Conservation (phyloP, 768 basidiomycete genomes). For the Sporobolomyces phaffii region DNA sequence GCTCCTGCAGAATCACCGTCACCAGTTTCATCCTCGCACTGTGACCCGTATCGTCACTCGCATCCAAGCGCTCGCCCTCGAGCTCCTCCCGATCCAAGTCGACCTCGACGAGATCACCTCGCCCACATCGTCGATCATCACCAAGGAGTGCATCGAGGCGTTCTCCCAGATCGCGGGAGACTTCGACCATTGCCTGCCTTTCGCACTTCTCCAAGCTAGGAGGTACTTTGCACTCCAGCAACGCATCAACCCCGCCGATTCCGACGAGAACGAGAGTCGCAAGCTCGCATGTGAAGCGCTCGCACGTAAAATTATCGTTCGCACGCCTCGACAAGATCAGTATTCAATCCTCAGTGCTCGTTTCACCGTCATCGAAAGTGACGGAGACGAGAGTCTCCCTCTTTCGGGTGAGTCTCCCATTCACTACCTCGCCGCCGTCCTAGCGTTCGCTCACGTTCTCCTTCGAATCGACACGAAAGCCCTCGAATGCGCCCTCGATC, state of each 20-base stretch:
- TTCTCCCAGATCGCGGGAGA: slow-evolving; percentile 38
- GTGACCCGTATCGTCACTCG: slow-evolving; percentile 23
- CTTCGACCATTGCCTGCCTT: slow-evolving; percentile 39
- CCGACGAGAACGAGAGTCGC: slow-evolving; percentile 40
- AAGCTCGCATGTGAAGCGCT: slow-evolving; percentile 35
- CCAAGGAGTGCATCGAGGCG: slow-evolving; percentile 34
- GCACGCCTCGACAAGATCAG: slow-evolving; percentile 27
- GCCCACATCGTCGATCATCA: slow-evolving; percentile 38
- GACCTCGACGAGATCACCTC: slow-evolving; percentile 21
- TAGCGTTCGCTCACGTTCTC: too few relatives aligned
- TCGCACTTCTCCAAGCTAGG: slow-evolving; percentile 39
- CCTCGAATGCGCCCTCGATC: slow-evolving; percentile 41
- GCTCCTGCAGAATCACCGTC: not conserved
- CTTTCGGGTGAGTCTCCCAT: slow-evolving; percentile 23
- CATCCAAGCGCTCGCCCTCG: slow-evolving; percentile 34
- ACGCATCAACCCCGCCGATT: slow-evolving; percentile 38
- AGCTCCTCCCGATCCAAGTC: slow-evolving; percentile 40
- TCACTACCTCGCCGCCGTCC: too few relatives aligned
- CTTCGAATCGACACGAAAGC: too few relatives aligned
- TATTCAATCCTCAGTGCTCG: slow-evolving; percentile 29
- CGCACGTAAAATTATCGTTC: slow-evolving; percentile 33
- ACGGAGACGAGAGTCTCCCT: slow-evolving; percentile 41
- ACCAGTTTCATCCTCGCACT: slow-evolving; percentile 21
- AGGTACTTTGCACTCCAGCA: slow-evolving; percentile 28
- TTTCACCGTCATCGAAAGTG: slow-evolving; percentile 37